Conservation (phyloP, 768 basidiomycete species). For the Hypsizygus marmoreus region DNA sequence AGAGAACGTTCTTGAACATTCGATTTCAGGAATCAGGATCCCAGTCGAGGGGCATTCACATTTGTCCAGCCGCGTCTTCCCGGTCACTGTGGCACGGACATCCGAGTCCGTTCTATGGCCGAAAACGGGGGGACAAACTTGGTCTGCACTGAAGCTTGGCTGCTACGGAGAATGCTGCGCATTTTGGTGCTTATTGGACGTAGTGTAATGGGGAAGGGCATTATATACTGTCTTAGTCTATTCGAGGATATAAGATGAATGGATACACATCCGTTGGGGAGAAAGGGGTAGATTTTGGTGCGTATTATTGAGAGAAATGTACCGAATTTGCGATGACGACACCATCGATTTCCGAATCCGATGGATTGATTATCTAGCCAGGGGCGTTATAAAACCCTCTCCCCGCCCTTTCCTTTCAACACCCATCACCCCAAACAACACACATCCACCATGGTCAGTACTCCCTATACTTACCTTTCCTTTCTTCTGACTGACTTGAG, state of each 20-base stretch:
- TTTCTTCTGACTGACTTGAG: neutral
- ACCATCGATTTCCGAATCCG: slow-evolving; percentile 27
- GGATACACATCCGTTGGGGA: no score
- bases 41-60: no score
- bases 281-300: no score
- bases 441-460: slow-evolving; percentile 23
- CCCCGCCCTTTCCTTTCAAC: slow-evolving; percentile 12
- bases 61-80: no score
- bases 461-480: neutral
- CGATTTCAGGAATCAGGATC: no score
- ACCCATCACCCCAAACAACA: slow-evolving; percentile 15
- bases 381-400: slow-evolving; percentile 18
- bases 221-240: no score
- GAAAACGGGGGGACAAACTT: no score
- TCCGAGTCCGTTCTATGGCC: slow-evolving; percentile 7
- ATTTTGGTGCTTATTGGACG: no score
- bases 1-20: no score
- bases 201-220: no score
- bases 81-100: neutral
- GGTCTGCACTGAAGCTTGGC: neutral
- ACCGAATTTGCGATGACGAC: slow-evolving; percentile 13
- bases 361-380: slow-evolving; percentile 26
- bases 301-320: no score
- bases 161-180: neutral
- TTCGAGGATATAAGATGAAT: no score